Percentiles rank a stretch among this genome's conserved stretches.
These are phyloP conservation scores for Xylogone sp. DNA, from an alignment of 2,329 filamentous ascomycete genomes.

Conservation along the genomic window DNA sequence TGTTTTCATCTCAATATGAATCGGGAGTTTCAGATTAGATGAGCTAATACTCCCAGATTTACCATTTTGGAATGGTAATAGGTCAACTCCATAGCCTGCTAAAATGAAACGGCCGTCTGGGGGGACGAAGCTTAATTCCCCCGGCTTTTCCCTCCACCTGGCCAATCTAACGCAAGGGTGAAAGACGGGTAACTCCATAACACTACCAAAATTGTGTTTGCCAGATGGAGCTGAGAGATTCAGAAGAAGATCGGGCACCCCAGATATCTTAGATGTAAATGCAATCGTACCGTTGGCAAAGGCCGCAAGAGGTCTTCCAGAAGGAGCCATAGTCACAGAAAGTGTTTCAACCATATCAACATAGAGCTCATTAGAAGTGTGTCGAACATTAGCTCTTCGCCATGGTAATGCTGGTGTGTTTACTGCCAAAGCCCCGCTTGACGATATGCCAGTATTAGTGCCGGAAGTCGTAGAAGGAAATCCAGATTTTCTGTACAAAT, in stretches of 20 bases:
- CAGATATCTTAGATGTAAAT: slow-evolving; percentile 92
- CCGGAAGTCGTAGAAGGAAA: slow-evolving; percentile 20
- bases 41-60: slow-evolving; percentile 50
- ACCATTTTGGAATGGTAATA: slow-evolving; percentile 67
- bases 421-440: slow-evolving; percentile 28
- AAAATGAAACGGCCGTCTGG: slow-evolving; percentile 93
- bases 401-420: slow-evolving; percentile 68
- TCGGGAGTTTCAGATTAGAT: slow-evolving; percentile 71
- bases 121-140: slow-evolving; percentile 92
- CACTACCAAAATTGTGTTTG: slow-evolving; percentile 67
- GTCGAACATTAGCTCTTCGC: slow-evolving; percentile 86
- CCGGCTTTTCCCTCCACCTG: slow-evolving; percentile 84
- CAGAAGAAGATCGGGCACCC: slow-evolving; percentile 84
- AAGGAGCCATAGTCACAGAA: slow-evolving; percentile 83
- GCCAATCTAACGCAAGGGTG: slow-evolving; percentile 90
- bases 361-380: slow-evolving; percentile 96
- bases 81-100: slow-evolving; percentile 89
- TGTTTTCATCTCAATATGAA: slow-evolving; percentile 77
- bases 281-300: slow-evolving; percentile 90
- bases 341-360: slow-evolving; percentile 93
- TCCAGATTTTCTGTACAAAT: slow-evolving; percentile 23
- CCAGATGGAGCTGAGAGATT: slow-evolving; percentile 75
- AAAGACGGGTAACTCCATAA: slow-evolving; percentile 88
- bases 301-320: slow-evolving; percentile 80
- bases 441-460: slow-evolving; percentile 27